Conservation (phyloP, 768 basidiomycete genomes). For the Ephemerocybe angulata region DNA sequence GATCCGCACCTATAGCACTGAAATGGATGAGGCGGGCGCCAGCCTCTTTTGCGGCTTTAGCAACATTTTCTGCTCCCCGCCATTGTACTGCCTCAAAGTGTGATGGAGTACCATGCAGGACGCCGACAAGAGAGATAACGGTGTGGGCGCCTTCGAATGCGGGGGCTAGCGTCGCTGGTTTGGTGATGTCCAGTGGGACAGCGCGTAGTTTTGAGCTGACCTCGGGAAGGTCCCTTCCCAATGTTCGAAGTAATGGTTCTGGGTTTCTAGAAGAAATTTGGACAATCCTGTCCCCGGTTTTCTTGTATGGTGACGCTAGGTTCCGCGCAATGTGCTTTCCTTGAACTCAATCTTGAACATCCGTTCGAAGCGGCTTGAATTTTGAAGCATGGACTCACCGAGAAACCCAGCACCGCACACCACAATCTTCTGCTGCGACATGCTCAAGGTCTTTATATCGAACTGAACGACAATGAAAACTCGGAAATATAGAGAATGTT, state of each 20-base stretch:
- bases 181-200: slow-evolving; percentile 52
- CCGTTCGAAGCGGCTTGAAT: too few relatives aligned
- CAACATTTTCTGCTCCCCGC: slow-evolving; percentile 66
- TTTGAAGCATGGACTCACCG: slow-evolving; percentile 34
- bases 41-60: slow-evolving; percentile 43
- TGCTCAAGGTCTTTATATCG: neutral
- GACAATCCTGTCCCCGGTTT: slow-evolving; percentile 33
- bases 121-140: slow-evolving; percentile 67
- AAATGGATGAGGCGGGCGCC: slow-evolving; percentile 64
- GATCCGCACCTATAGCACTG: slow-evolving; percentile 74
- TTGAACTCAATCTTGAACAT: slow-evolving; percentile 19
- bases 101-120: slow-evolving; percentile 53
- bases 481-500: too few relatives aligned
- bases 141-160: slow-evolving; percentile 55
- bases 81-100: slow-evolving; percentile 62
- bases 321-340: slow-evolving; percentile 59
- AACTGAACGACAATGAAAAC: too few relatives aligned
- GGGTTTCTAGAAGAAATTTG: slow-evolving; percentile 63
- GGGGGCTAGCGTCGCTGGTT: slow-evolving; percentile 38
- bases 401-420: slow-evolving; percentile 60
- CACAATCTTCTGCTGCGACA: slow-evolving; percentile 37
- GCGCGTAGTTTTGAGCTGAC: slow-evolving; percentile 36
- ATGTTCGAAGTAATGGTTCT: slow-evolving; percentile 29
- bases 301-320: slow-evolving; percentile 3
- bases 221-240: slow-evolving; percentile 31